Evolutionary conservation across 371 early-diverging fungal genomes (phyloP).

Genomic region (Mucor velutinosus): DNA sequence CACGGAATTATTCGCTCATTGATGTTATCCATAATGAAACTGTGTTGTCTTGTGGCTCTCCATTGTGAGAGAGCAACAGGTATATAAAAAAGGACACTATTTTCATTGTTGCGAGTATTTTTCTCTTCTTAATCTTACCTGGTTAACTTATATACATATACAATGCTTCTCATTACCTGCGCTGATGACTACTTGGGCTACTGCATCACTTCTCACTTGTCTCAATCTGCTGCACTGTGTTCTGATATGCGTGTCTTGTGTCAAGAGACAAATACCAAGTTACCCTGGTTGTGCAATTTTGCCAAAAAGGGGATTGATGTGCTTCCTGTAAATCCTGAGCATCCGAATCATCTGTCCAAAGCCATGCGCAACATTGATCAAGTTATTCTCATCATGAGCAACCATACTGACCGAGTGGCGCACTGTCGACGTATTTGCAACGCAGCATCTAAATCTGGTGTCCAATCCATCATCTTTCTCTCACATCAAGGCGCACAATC

Average conservation of each 20-base stretch:
- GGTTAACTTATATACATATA: neutral
- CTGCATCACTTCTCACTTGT: constrained; percentile 39
- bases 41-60: too few relatives aligned
- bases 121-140: neutral
- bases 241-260: constrained; percentile 30
- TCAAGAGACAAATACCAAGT: constrained; percentile 17
- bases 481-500: constrained; percentile 44
- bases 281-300: constrained; percentile 15
- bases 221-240: constrained; percentile 23
- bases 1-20: too few relatives aligned
- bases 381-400: constrained; percentile 31
- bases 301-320: constrained; percentile 37
- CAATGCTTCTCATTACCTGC: constrained; percentile 41
- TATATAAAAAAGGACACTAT: neutral
- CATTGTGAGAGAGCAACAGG: too few relatives aligned
- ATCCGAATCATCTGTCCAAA: constrained; percentile 31
- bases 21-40: too few relatives aligned
- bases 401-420: constrained; percentile 29
- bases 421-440: constrained; percentile 24
- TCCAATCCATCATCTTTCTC: constrained; percentile 36
- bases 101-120: neutral
- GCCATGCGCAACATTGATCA: constrained; percentile 40
- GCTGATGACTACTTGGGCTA: constrained; percentile 47
- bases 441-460: constrained; percentile 32
- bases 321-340: constrained; percentile 23